These are phyloP conservation scores for Biscogniauxia mediterranea DNA, from an alignment of 2,329 filamentous ascomycete genomes.

Conservation along the genomic window DNA sequence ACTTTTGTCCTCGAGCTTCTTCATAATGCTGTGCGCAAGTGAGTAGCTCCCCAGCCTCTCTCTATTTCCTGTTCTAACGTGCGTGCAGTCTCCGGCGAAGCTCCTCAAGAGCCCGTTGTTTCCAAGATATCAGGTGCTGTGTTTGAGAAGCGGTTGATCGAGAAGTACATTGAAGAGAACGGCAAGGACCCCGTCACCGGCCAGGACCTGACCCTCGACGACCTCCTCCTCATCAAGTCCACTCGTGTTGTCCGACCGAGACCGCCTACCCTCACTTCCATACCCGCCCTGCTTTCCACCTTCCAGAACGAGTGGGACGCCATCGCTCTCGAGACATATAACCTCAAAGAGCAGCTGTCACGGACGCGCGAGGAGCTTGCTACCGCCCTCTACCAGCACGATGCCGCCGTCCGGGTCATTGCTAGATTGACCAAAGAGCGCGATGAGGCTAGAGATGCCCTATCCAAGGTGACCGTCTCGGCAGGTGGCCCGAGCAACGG, in stretches of 20 bases:
- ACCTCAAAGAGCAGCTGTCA: conserved; percentile 81
- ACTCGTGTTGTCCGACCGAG: conserved; percentile 81
- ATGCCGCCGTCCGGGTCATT: conserved; percentile 94
- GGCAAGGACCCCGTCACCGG: conserved; percentile 89
- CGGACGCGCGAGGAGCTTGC: conserved; percentile 92
- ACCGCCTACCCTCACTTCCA: conserved; percentile 91
- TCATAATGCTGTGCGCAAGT: conserved; percentile 50
- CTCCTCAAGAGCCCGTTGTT: conserved; percentile 89
- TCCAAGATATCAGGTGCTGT: conserved; percentile 93
- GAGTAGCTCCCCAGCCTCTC: conserved; percentile 16
- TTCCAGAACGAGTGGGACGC: conserved; percentile 99
- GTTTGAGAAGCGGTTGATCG: conserved; percentile 93
- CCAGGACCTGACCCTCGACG: conserved; percentile 78
- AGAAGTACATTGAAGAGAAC: conserved; percentile 90
- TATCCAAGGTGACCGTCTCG: conserved; percentile 80
- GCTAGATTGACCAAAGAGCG: conserved; percentile 85
- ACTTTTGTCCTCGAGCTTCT: conserved; percentile 6
- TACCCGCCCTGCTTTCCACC: conserved; percentile 86
- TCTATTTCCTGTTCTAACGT: conserved; percentile 17
- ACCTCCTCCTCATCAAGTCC: conserved; percentile 84
- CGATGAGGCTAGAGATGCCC: conserved; percentile 85
- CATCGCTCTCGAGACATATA: conserved; percentile 86
- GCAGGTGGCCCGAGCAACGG: conserved; percentile 55
- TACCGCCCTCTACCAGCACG: conserved; percentile 92
- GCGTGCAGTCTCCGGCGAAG: conserved; percentile 83